Percentiles rank a stretch among this genome's conserved stretches.
Conservation (phyloP, 2,329 filamentous ascomycete genomes). For the Arthrobotrys megalospora region DNA sequence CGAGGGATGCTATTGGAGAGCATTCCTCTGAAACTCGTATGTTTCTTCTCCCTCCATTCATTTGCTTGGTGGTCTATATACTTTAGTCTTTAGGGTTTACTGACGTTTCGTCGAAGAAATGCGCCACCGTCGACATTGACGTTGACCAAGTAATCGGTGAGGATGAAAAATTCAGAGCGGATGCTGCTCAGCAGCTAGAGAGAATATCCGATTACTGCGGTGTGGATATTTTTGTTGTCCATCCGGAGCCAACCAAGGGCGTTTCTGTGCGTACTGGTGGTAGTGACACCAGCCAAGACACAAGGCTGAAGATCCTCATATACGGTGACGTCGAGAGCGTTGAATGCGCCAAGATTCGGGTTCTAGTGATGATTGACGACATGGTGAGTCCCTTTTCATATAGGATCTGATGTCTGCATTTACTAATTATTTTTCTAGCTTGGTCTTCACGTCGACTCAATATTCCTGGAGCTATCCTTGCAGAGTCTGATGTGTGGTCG, state of each 20-base stretch:
- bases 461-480: constrained; percentile 86
- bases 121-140: constrained; percentile 93
- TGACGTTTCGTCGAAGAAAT: constrained; percentile 76
- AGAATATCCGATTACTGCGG: constrained; percentile 89
- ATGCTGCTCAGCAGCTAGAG: constrained; percentile 87
- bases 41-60: constrained; percentile 32
- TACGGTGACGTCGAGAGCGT: constrained; percentile 95
- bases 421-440: constrained; percentile 71
- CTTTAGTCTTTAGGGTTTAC: constrained; percentile 36
- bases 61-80: constrained; percentile 4
- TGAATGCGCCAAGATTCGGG: constrained; percentile 95
- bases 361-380: constrained; percentile 95
- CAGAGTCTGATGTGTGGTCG: constrained; percentile 94
- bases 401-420: constrained; percentile 60
- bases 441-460: constrained; percentile 80
- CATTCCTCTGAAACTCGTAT: constrained; percentile 64
- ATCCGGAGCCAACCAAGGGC: constrained; percentile 66
- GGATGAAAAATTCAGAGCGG: constrained; percentile 78
- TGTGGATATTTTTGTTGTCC: constrained; percentile 95
- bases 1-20: constrained; percentile 64
- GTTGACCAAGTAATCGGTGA: constrained; percentile 89
- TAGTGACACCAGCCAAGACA: constrained; percentile 83
- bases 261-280: constrained; percentile 83
- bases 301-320: constrained; percentile 91
- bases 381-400: constrained; percentile 56